Evolutionary conservation across 305 asterid species (phyloP).

Genomic region (Andrographis paniculata): DNA sequence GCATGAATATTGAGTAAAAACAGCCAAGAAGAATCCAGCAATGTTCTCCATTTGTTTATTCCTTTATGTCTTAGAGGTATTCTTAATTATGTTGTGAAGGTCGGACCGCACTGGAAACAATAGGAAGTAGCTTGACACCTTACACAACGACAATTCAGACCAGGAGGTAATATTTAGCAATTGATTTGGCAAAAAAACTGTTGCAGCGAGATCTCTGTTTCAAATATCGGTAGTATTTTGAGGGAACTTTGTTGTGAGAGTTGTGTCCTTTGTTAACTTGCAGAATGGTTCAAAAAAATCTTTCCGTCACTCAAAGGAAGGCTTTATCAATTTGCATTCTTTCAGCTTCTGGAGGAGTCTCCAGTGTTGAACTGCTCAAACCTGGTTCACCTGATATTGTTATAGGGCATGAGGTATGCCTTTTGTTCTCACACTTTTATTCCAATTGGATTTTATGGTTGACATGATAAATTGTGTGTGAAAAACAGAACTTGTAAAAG

Average conservation of each 20-base stretch:
- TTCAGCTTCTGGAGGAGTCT: constrained; percentile 26
- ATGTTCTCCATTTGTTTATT: too few species aligned
- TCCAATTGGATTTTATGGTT: neutral
- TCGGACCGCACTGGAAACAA: constrained; percentile 14
- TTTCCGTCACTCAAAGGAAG: constrained; percentile 20
- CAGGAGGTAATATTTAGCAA: constrained; percentile 19
- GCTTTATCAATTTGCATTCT: constrained; percentile 22
- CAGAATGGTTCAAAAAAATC: constrained; percentile 26
- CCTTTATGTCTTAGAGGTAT: neutral
- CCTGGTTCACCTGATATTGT: constrained; percentile 17
- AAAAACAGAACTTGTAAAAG: neutral
- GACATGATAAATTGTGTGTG: neutral
- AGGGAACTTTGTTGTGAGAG: neutral
- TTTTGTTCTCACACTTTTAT: neutral
- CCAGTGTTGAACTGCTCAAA: constrained; percentile 18
- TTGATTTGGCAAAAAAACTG: neutral
- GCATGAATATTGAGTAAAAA: too few species aligned
- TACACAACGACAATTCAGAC: constrained; percentile 11
- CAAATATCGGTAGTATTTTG: neutral
- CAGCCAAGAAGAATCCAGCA: too few species aligned
- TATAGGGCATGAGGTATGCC: constrained; percentile 22
- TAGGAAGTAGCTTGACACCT: constrained; percentile 25
- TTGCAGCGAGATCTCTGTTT: neutral
- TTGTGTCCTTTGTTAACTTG: neutral
- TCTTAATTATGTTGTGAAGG: constrained; percentile 9